Evolutionary conservation across 2,329 filamentous ascomycete species (phyloP).

Genomic region (Colletotrichum acutatum): DNA sequence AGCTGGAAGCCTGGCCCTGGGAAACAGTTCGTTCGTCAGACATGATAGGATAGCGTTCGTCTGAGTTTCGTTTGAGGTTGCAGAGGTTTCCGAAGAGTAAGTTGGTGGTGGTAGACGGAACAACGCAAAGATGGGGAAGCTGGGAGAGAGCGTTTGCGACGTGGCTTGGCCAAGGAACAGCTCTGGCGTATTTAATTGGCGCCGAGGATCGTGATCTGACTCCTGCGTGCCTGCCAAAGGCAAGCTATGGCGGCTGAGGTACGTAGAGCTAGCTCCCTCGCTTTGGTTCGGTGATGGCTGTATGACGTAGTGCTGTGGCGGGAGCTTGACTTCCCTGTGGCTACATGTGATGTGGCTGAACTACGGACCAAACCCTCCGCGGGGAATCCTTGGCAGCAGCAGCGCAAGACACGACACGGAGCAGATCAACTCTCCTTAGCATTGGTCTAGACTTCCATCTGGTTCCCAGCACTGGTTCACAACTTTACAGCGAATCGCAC

Average conservation of each 20-base stretch:
- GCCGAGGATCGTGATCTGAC: slow-evolving; percentile 29
- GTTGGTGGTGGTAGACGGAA: background rate
- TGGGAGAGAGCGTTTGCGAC: background rate
- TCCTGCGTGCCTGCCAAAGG: slow-evolving; percentile 17
- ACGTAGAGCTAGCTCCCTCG: slow-evolving; percentile 22
- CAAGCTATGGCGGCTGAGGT: slow-evolving; percentile 16
- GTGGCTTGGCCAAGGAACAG: background rate
- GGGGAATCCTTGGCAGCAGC: background rate
- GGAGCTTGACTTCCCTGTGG: background rate
- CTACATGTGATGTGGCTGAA: slow-evolving; percentile 15
- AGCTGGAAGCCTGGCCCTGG: slow-evolving; percentile 16
- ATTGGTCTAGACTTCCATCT: background rate
- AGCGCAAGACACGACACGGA: too few relatives aligned
- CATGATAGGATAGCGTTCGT: background rate
- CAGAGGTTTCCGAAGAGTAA: background rate
- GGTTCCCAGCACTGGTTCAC: background rate
- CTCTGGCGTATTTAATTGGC: slow-evolving; percentile 20
- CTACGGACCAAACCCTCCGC: background rate
- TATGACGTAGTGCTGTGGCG: slow-evolving; percentile 32
- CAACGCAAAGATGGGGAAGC: background rate
- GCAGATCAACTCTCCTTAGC: too few relatives aligned
- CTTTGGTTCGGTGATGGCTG: slow-evolving; percentile 26
- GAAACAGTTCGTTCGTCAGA: slow-evolving; percentile 25
- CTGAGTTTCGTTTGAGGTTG: background rate
- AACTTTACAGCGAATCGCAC: background rate